These are phyloP conservation scores for Suillus spraguei DNA, from an alignment of 768 basidiomycete species.

Conservation along the genomic window DNA sequence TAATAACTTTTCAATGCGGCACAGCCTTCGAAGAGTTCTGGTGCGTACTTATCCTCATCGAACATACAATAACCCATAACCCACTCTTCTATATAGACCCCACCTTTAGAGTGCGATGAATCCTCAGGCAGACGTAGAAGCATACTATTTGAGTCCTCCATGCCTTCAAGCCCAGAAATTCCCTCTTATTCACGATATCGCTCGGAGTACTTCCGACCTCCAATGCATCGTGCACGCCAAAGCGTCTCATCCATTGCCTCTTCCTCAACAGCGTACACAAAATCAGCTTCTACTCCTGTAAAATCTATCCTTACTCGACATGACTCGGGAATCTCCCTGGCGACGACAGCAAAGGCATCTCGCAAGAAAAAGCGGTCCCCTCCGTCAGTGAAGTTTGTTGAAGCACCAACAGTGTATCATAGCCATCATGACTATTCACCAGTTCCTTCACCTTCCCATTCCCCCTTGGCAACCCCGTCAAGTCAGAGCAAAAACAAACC, in stretches of 20 bases:
- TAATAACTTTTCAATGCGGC: slow-evolving; percentile 31
- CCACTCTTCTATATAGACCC: slow-evolving; percentile 19
- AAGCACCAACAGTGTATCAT: slow-evolving; percentile 64
- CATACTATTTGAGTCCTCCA: slow-evolving; percentile 29
- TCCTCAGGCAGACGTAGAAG: slow-evolving; percentile 24
- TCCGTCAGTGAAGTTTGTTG: slow-evolving; percentile 70
- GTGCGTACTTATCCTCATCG: slow-evolving; percentile 19
- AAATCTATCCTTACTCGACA: slow-evolving; percentile 64
- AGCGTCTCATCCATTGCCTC: slow-evolving; percentile 44
- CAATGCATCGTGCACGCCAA: slow-evolving; percentile 30
- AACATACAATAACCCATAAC: background rate
- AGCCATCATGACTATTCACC: slow-evolving; percentile 33
- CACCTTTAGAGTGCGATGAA: slow-evolving; percentile 21
- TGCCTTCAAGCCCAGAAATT: slow-evolving; percentile 7
- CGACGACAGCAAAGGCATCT: slow-evolving; percentile 28
- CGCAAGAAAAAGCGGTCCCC: slow-evolving; percentile 35
- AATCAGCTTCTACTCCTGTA: slow-evolving; percentile 35
- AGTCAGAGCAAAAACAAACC: slow-evolving; percentile 11
- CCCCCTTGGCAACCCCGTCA: slow-evolving; percentile 18
- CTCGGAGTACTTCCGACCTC: slow-evolving; percentile 22
- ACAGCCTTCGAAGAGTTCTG: slow-evolving; percentile 31
- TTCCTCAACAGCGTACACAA: slow-evolving; percentile 31
- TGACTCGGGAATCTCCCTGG: slow-evolving; percentile 49
- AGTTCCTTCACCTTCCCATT: slow-evolving; percentile 17
- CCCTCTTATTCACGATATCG: slow-evolving; percentile 21